A percentile compares a stretch with the other conserved stretches of the same genome.
These are phyloP conservation scores for Hymenoscyphus linearis DNA, from an alignment of 2,329 filamentous ascomycete species.

Conservation along the genomic window DNA sequence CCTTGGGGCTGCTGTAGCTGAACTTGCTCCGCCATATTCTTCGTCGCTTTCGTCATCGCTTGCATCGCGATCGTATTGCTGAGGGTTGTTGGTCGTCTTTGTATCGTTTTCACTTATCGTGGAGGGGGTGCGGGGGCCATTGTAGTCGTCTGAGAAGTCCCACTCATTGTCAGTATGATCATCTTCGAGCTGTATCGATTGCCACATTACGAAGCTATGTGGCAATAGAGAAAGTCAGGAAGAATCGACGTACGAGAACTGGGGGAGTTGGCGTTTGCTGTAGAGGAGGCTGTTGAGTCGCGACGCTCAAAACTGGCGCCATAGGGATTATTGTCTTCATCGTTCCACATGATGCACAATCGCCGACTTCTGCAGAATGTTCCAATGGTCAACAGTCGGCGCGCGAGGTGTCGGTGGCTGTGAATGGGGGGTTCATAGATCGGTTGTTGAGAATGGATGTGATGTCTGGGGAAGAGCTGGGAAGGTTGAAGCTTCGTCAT, in stretches of 20 bases:
- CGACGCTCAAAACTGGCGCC: constrained; percentile 83
- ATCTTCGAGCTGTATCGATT: constrained; percentile 34
- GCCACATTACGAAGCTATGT: constrained; percentile 32
- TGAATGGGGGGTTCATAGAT: constrained; percentile 2
- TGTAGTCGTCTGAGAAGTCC: constrained; percentile 50
- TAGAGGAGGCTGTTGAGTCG: constrained; percentile 69
- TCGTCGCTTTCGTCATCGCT: constrained; percentile 45
- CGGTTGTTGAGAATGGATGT: background rate
- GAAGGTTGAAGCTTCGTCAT: background rate
- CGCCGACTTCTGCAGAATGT: constrained; percentile 28
- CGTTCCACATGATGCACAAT: constrained; percentile 89
- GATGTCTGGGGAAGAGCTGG: background rate
- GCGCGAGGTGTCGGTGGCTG: constrained; percentile 8
- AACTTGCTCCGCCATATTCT: constrained; percentile 35
- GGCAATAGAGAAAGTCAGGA: constrained; percentile 1
- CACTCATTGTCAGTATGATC: constrained; percentile 41
- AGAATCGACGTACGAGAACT: constrained; percentile 42
- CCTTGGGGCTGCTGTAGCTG: constrained; percentile 43
- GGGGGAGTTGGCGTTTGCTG: constrained; percentile 60
- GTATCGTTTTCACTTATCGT: constrained; percentile 48
- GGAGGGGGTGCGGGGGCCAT: constrained; percentile 40
- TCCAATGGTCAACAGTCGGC: constrained; percentile 14
- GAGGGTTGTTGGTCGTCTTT: constrained; percentile 14
- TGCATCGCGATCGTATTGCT: constrained; percentile 30
- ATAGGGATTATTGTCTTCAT: constrained; percentile 98